Evolutionary conservation across 352 stramenopile species (phyloP).

Genomic region (Globisporangium solare): DNA sequence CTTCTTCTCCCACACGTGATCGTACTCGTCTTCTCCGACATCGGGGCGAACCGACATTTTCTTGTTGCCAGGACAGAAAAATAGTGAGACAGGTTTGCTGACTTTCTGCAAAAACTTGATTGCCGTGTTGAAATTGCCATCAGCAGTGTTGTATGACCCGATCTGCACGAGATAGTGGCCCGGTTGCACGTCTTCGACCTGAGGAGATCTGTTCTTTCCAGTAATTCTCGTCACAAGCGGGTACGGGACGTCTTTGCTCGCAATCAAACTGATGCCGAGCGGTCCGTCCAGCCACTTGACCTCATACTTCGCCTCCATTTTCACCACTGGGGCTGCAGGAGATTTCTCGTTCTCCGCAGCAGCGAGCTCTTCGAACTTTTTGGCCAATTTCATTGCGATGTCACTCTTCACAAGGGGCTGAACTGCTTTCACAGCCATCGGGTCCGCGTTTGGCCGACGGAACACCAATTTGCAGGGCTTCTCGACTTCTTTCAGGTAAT

Average conservation of each 20-base stretch:
- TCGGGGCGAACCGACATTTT: conserved; percentile 72
- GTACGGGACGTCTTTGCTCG: conserved; percentile 84
- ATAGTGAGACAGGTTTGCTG: conserved; percentile 78
- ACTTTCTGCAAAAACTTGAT: conserved; percentile 90
- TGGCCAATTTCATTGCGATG: conserved; percentile 64
- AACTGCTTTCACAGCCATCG: conserved; percentile 75
- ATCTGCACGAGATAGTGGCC: conserved; percentile 87
- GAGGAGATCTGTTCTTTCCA: conserved; percentile 82
- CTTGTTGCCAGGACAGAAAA: conserved; percentile 81
- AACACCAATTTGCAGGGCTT: conserved; percentile 83
- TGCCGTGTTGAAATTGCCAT: conserved; percentile 85
- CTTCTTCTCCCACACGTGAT: conserved; percentile 89
- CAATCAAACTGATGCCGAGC: conserved; percentile 83
- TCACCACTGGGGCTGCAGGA: conserved; percentile 55
- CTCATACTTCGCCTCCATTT: conserved; percentile 81
- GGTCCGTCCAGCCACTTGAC: conserved; percentile 86
- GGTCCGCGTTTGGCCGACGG: conserved; percentile 53
- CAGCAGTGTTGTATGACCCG: conserved; percentile 74
- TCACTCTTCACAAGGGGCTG: conserved; percentile 64
- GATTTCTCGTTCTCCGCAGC: conserved; percentile 69
- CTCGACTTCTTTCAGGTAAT: conserved; percentile 71
- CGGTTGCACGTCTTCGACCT: conserved; percentile 84
- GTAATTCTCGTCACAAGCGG: conserved; percentile 85
- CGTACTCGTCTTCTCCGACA: conserved; percentile 64
- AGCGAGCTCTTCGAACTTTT: conserved; percentile 76